phyloP scores from a whole-genome alignment of 1,284 basidiomycete genomes.

The Trichosporon sp. region DNA sequence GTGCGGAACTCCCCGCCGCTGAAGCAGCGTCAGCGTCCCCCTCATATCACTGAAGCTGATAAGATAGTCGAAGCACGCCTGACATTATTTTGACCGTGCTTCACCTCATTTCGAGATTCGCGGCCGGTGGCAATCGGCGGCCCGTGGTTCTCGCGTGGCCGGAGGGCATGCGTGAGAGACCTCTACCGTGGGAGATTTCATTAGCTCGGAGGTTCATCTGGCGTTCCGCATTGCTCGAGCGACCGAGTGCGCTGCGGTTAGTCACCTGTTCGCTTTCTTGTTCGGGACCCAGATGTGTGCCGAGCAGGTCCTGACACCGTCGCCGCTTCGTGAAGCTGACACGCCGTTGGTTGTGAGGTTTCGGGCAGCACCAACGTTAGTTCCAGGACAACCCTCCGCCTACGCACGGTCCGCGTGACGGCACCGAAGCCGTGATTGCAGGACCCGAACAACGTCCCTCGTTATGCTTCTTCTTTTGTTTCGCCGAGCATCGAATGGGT shows the following conservation, averaged over 20 bases:
- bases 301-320: background rate
- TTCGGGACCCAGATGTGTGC: background rate
- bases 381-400: background rate
- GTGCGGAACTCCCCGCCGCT: background rate
- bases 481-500: background rate
- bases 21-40: background rate
- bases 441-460: background rate
- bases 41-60: background rate
- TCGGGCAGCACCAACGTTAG: background rate
- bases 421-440: background rate
- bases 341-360: background rate
- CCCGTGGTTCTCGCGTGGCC: background rate
- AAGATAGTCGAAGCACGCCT: background rate
- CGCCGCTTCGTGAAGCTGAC: background rate
- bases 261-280: background rate
- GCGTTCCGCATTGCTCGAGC: no score
- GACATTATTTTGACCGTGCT: background rate
- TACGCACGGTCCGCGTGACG: background rate
- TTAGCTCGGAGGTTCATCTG: no score
- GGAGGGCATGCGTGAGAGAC: no score
- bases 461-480: background rate
- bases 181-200: no score
- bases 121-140: no score
- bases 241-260: background rate
- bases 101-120: background rate